Evolutionary conservation across 805 yeast species (phyloP), one percentile per base, ranked within the genome.

Genomic region (Ogataea henricii): DNA sequence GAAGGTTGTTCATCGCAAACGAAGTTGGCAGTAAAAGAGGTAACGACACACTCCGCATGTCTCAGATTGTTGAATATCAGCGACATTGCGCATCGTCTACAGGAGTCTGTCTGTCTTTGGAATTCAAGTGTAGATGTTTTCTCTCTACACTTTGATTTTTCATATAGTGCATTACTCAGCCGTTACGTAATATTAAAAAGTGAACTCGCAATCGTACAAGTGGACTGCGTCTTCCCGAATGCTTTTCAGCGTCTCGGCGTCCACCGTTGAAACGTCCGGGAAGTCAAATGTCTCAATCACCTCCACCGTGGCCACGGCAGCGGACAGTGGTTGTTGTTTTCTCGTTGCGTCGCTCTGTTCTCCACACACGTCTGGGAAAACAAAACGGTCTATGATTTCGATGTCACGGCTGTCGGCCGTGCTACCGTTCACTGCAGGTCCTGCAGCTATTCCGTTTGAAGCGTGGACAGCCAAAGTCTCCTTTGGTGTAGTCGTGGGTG

Each of bases 211-310:
- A 42, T 48, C 45, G 30, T 56, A 56, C 17, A 48, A 40, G 6
- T 39, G 30, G 8, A 49, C 53, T n/a, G 43, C 51, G 6, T 47
- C 51, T 17, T 51, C 51, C 9, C 46, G 32, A n/a, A 54, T 46
- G 39, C 41, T 23, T 29, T 42, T 29, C 45, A 54, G 45, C 16
- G 42, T 4, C 4, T 47, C 51, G 2, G 46, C 22, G 22, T 54
- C 54, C 2, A 43, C 42, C 25, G 22, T 16, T 20, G 40, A 42
- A n/a, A 58, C 59, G 10, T 51, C 56, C 0, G 66, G 64, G 39
- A 62, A 62, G 3, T 38, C 21, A 37, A 60, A 60, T 7, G 50
- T 44, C 13, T 58, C 63, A 25, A 58, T 58, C 8, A 47, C 51
- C 26, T 58, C 60, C 26, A 51, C 29, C 25, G 44, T 20, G 18